phyloP scores from a whole-genome alignment of 306 rosid species.

The Rosa multiflora region DNA sequence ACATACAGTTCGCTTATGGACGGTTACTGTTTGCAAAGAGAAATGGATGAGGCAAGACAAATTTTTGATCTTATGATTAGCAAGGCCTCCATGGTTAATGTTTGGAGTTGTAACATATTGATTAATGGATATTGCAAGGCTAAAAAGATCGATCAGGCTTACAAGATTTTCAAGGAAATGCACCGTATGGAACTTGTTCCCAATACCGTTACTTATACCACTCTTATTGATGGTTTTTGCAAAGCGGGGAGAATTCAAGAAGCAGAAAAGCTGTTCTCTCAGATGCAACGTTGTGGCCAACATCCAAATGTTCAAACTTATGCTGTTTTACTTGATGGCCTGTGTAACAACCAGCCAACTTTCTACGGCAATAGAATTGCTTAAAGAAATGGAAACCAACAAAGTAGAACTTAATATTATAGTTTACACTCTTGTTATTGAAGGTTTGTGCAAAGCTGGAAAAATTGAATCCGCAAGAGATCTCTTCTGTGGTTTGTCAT shows the following conservation, averaged over 20 bases:
- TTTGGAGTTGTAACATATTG: background rate
- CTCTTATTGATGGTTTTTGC: too few species aligned
- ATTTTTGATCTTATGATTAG: background rate
- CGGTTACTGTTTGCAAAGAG: conserved; percentile 3
- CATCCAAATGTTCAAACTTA: background rate
- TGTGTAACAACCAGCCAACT: background rate
- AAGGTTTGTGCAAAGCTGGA: background rate
- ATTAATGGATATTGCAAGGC: background rate
- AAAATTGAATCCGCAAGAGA: background rate
- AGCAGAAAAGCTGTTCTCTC: too few species aligned
- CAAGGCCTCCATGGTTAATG: background rate
- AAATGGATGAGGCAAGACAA: conserved; percentile 1
- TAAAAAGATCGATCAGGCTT: background rate
- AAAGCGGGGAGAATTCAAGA: too few species aligned
- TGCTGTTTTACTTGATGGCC: background rate
- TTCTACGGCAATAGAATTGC: background rate
- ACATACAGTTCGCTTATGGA: conserved; percentile 7
- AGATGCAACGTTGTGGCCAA: background rate
- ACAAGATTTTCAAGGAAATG: background rate
- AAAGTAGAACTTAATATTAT: background rate
- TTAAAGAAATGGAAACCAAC: background rate
- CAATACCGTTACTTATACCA: background rate
- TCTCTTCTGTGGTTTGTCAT: background rate
- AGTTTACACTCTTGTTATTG: background rate
- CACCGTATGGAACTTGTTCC: background rate